Evolutionary conservation across 371 early-diverging fungal species (phyloP).

Genomic region (Mortierella sp.): DNA sequence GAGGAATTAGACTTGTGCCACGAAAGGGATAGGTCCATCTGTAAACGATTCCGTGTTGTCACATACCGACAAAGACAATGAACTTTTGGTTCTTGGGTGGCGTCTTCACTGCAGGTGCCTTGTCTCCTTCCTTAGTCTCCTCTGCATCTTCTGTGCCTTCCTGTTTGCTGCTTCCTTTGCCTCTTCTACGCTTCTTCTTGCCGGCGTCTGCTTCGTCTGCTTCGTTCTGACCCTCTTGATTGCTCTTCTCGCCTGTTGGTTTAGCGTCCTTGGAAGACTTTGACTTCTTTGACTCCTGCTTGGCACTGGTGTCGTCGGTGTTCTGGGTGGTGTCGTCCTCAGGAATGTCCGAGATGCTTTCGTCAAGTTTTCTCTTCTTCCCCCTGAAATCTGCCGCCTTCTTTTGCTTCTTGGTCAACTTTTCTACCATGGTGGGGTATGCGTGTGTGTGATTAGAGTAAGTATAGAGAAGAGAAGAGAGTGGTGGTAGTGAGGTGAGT

Average conservation of each 20-base stretch:
- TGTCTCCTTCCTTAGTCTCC: conserved; percentile 15
- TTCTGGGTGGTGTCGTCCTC: conserved; percentile 55
- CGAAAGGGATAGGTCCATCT: no score
- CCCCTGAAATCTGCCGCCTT: conserved; percentile 70
- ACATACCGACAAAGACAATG: conserved; percentile 78
- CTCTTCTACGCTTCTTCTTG: conserved; percentile 53
- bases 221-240: conserved; percentile 5
- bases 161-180: conserved; percentile 22
- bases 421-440: conserved; percentile 55
- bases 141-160: no score
- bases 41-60: background rate
- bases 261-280: conserved; percentile 22
- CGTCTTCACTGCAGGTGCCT: conserved; percentile 15
- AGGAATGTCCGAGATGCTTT: conserved; percentile 60
- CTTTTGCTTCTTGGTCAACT: conserved; percentile 74
- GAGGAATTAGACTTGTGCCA: no score
- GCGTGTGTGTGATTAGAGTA: background rate
- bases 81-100: conserved; percentile 59
- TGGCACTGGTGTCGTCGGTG: conserved; percentile 16
- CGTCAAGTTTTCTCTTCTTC: conserved; percentile 64
- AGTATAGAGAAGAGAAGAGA: no score
- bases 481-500: background rate
- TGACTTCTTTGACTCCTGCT: conserved; percentile 1
- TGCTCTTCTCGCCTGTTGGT: conserved; percentile 38
- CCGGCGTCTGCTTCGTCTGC: conserved; percentile 4